Evolutionary conservation across 2,329 filamentous ascomycete species (phyloP), one percentile per base, ranked within the genome.

Genomic region (Microdochium bolleyi): DNA sequence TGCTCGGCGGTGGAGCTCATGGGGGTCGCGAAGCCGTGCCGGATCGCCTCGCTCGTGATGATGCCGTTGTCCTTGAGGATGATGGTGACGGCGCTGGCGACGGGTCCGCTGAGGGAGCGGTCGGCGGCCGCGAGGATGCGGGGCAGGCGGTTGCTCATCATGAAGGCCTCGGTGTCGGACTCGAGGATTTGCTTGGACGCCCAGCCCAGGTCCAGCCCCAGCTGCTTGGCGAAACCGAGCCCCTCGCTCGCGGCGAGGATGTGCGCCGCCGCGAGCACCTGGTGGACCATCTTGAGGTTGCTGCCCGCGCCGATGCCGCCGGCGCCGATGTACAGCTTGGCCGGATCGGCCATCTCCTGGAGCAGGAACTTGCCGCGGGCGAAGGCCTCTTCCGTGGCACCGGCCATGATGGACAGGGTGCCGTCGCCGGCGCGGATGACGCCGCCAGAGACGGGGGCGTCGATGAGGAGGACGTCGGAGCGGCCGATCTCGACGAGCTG

Each of bases 401-500:
- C 82, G 0, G 85, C 85, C 80, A 92, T 89, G 63, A 92, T 90
- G 7, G 85, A 87, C 44, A 91, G 70, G 0, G 86, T 88, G 3
- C 87, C 87, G 49, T 86, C 79, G 0, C 84, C 85, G 1, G 87
- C 87, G 32, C 87, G 77, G 10, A 78, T 74, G 0, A 84, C 80
- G 1, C 87, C 87, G 0, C 87, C 87, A 0, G 85, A 89, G 0
- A 91, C 87, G 0, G 87, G 87, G 22, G 80, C 78, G 66, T 90
- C 87, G 50, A 92, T 77, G 51, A 90, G 77, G 50, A 75, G 71
- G 27, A 91, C 76, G 62, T 91, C 87, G 2, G 68, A 64, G 7
- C 87, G 74, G 11, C 79, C 80, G 30, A 74, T 67, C 10, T 74
- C 70, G 51, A 72, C 70, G 2, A 90, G 71, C 58, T 83, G 70